Conservation (phyloP, 129 eudicot species). For the Calendula officinalis region DNA sequence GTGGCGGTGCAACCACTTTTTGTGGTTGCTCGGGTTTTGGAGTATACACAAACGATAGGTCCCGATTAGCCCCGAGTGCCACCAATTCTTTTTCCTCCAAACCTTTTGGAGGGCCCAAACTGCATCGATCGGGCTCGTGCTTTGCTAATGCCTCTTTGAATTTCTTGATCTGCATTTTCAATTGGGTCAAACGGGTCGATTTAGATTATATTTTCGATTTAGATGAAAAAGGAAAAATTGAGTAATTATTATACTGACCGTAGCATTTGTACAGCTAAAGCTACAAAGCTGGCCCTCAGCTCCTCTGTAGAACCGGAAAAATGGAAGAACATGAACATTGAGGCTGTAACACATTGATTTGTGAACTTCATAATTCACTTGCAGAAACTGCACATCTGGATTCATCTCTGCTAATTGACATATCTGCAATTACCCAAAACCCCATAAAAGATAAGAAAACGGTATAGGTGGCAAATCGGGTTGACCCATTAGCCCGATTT, state of each 20-base stretch:
- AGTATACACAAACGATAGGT: constrained; percentile 49
- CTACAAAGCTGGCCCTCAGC: constrained; percentile 77
- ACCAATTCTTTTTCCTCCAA: constrained; percentile 69
- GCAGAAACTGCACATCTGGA: constrained; percentile 71
- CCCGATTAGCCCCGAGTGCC: constrained; percentile 59
- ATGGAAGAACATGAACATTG: constrained; percentile 77
- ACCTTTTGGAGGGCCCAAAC: constrained; percentile 69
- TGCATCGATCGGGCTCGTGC: constrained; percentile 54
- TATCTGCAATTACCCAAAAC: constrained; percentile 37
- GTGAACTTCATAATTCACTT: constrained; percentile 70
- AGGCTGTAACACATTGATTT: constrained; percentile 80
- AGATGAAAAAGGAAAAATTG: too few species aligned
- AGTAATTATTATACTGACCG: constrained; percentile 45
- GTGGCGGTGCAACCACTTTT: constrained; percentile 17
- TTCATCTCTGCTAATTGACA: constrained; percentile 88
- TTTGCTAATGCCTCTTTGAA: constrained; percentile 62
- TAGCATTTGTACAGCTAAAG: constrained; percentile 90
- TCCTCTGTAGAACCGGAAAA: constrained; percentile 80
- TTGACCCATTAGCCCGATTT: too few species aligned
- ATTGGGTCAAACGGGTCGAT: too few species aligned
- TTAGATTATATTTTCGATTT: too few species aligned
- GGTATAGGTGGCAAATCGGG: not conserved
- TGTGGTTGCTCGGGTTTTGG: constrained; percentile 40
- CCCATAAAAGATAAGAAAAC: not conserved
- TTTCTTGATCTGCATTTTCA: constrained; percentile 56